These are phyloP conservation scores for Elsinoe batatas DNA, from an alignment of 2,329 filamentous ascomycete species.

Conservation along the genomic window DNA sequence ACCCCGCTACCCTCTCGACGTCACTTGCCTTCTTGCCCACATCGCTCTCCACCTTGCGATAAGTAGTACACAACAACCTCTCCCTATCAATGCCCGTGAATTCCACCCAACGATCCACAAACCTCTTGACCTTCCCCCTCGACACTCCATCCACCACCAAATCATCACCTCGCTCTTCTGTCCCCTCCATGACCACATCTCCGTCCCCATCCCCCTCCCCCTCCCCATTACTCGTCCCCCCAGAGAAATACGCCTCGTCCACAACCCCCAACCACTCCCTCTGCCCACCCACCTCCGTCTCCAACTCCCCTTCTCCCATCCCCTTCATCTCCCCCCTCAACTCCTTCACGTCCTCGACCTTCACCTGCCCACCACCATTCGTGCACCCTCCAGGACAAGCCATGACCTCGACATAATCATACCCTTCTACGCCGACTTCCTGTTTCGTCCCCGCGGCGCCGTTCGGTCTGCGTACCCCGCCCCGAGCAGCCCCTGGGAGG, in stretches of 20 bases:
- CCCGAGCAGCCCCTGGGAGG: conserved; percentile 63
- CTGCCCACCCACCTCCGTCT: conserved; percentile 25
- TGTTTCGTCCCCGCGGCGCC: conserved; percentile 25
- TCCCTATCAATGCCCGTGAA: conserved; percentile 61
- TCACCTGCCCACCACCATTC: conserved; percentile 93
- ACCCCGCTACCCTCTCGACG: conserved; percentile 72
- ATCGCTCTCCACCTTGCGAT: conserved; percentile 86
- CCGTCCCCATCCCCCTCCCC: conserved; percentile 18
- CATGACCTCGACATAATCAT: conserved; percentile 97
- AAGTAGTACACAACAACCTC: conserved; percentile 74
- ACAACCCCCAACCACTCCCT: conserved; percentile 56
- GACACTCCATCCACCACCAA: conserved; percentile 45
- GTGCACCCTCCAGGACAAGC: conserved; percentile 98
- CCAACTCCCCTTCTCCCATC: conserved; percentile 22
- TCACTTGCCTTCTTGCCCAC: conserved; percentile 71
- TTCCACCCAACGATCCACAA: conserved; percentile 65
- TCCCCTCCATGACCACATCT: conserved; percentile 10
- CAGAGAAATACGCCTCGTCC: conserved; percentile 41
- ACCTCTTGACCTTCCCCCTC: conserved; percentile 53
- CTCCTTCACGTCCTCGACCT: conserved; percentile 63
- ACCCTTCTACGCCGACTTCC: conserved; percentile 42
- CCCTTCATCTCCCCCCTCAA: conserved; percentile 26
- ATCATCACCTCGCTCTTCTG: conserved; percentile 16
- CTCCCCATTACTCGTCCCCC: conserved; percentile 23
- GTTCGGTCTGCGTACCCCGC: conserved; percentile 43